These are phyloP conservation scores for Chrysoporthe cubensis DNA, from an alignment of 2,329 filamentous ascomycete species.

Conservation along the genomic window DNA sequence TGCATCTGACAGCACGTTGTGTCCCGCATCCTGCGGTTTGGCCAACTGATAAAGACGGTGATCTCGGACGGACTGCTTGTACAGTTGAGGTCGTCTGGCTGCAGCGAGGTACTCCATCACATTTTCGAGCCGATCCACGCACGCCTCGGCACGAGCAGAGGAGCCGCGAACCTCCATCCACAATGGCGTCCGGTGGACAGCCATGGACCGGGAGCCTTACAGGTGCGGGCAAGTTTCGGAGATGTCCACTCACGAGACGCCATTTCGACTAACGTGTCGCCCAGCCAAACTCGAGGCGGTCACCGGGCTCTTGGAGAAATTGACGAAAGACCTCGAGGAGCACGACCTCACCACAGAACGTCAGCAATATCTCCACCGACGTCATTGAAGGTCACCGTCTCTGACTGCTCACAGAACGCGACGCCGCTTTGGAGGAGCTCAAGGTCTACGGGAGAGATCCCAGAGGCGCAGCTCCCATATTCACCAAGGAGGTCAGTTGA, in stretches of 20 bases:
- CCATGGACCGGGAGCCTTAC: conserved; percentile 31
- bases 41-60: background rate
- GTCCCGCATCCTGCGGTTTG: background rate
- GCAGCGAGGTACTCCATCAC: background rate
- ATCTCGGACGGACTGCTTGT: background rate
- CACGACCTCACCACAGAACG: conserved; percentile 62
- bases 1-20: conserved; percentile 5
- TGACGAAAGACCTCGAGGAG: conserved; percentile 66
- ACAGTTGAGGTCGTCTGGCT: background rate
- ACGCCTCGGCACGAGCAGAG: background rate
- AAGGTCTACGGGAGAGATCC: conserved; percentile 80
- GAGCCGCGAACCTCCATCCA: background rate
- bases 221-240: conserved; percentile 46
- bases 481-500: conserved; percentile 69
- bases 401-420: conserved; percentile 56
- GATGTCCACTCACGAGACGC: background rate
- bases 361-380: conserved; percentile 44
- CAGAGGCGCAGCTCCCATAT: conserved; percentile 77
- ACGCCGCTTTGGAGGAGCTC: conserved; percentile 66
- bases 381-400: conserved; percentile 18
- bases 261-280: conserved; percentile 9
- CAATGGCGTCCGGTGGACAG: conserved; percentile 25
- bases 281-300: conserved; percentile 72
- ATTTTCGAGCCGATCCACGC: background rate
- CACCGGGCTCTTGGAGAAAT: conserved; percentile 62